phyloP scores from a whole-genome alignment of 768 basidiomycete species.

The Mycena rosella region DNA sequence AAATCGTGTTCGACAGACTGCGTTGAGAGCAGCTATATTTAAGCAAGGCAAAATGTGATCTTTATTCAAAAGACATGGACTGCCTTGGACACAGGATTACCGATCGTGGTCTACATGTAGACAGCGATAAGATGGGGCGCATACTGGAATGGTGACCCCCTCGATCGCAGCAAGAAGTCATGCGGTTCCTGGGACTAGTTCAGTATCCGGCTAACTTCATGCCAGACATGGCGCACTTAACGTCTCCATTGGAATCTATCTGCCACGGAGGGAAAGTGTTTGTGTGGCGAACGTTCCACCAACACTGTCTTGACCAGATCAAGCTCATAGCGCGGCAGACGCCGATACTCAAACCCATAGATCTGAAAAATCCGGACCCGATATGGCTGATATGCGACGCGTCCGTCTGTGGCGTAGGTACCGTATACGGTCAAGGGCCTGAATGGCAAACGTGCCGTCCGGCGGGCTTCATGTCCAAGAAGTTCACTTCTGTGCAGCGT shows the following conservation, averaged over 20 bases:
- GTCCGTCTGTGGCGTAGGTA: neutral
- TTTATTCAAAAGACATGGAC: neutral
- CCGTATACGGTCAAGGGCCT: neutral
- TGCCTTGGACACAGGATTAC: neutral
- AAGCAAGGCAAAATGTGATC: slow-evolving; percentile 1
- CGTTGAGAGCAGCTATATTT: neutral
- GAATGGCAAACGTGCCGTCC: neutral
- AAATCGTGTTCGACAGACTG: neutral
- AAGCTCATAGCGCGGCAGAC: neutral
- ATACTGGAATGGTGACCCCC: slow-evolving; percentile 1
- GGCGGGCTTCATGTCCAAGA: neutral
- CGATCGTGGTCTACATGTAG: neutral
- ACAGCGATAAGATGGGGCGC: neutral
- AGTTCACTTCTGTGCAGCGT: neutral
- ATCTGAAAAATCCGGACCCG: neutral
- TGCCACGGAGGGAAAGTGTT: neutral
- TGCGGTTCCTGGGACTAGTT: neutral
- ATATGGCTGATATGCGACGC: slow-evolving; percentile 12
- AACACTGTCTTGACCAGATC: neutral
- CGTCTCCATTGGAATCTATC: neutral
- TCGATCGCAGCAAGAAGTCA: neutral
- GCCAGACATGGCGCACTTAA: slow-evolving; percentile 6
- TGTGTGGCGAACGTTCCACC: neutral
- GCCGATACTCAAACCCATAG: slow-evolving; percentile 1
- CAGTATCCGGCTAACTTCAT: slow-evolving; percentile 5